Base-by-base conservation (phyloP, 1,139 yeast species). In the Lodderomyces elongisporus region DNA sequence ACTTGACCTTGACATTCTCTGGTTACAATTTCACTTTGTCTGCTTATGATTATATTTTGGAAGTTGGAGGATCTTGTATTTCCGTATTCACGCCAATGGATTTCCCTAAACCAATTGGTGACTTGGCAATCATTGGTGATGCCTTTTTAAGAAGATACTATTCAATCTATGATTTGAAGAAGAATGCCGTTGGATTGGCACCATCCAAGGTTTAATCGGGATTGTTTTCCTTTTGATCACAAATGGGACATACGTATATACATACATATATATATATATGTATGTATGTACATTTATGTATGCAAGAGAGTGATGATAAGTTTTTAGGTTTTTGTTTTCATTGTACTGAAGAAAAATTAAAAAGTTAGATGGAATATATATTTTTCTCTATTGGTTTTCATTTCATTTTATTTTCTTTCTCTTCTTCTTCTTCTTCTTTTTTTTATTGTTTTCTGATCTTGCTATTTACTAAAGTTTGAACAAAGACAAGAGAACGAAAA, bases 61-160 rank as follows among this genome's bases (percentile, higher is more conserved):
- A 91, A 61, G 84, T 85, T 32, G 77, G 94, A 42, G 97, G 97
- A 22, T 77, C 94, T 29, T 91, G 98, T 74, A 83, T 89, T 51
- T 87, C 96, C 37, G 94, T 94, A 6, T 85, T 91, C 68, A 88
- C 95, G 21, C 95, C 96, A 50, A 79, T 91, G 89, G 98, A 91
- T 58, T 79, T 91, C 78, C 97, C 97, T 33, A 85, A 80, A 48
- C 96, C 97, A 44, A 81, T 89, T 51, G 97, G 97, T 39, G 96
- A 95, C 47, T 64, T 91, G 66, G 95, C 96, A 40, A 89, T 91
- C 54, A 69, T 91, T 48, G 98, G 98, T 56, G 98, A 91, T 58
- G 93, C 96, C 13, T 91, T 91, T 82, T 77, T 91, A 64, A 85
- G 98, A 71, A 83, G 73, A 57, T 89, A 80, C 70, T 91, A 91